Evolutionary conservation across 1,139 yeast genomes (phyloP), one percentile per base, ranked within the genome.

Genomic region (Kodamaea plutei): DNA sequence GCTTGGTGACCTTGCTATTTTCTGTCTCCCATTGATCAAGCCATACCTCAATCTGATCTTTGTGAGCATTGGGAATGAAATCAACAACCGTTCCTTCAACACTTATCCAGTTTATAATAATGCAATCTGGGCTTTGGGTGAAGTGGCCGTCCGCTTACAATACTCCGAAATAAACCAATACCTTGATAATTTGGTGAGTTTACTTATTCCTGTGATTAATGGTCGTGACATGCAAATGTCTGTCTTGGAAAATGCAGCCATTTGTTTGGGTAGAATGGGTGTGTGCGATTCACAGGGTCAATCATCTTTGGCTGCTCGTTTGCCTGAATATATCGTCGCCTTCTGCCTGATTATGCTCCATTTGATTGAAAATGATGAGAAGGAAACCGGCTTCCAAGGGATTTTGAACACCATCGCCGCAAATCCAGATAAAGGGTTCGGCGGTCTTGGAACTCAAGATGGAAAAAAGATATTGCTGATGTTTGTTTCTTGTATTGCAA

Each of bases 71-170:
- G 80, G 88, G 4, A 75, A 79, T 40, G 95, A 84, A 51, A 66
- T 83, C 41, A 63, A 73, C 35, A 70, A 65, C 45, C 54, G 79
- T 37, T 58, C 68, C 27, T 63, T 59, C 47, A 60, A 61, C 34
- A 60, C 85, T 41, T 61, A 69, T 56, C 74, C 91, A 12, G 81
- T 84, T 29, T 73, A 81, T 55, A 85, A 88, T 53, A 91, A 91
- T 56, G 95, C 97, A 1, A 79, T 87, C 30, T 91, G 98, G 98
- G 75, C 95, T 2, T 61, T 84, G 12, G 98, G 98, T 20, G 95
- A 91, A 55, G 76, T 93, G 23, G 67, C 84, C 2, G 65, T 88
- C 48, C 73, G 85, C 41, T 52, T 80, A 17, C 45, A 69, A 3
- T 54, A 60, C 13, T 65, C 59, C 4, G 74, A 73, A 26, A 50